Evolutionary conservation across 2,329 filamentous ascomycete species (phyloP).

Genomic region (Xylariaceae sp.): DNA sequence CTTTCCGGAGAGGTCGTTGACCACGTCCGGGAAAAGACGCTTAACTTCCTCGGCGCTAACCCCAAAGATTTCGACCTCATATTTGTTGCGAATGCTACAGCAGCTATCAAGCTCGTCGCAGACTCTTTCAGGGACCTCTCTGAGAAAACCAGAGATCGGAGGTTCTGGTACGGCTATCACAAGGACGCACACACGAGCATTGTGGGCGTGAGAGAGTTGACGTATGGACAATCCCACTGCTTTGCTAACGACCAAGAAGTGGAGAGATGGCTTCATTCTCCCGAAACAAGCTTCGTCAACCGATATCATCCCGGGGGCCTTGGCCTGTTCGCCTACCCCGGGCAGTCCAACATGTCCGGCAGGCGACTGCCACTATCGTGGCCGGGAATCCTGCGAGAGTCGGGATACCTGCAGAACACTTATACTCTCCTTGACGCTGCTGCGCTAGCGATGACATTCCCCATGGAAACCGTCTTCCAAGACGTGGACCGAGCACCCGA

Average conservation of each 20-base stretch:
- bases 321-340: slow-evolving; percentile 65
- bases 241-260: slow-evolving; percentile 61
- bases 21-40: slow-evolving; percentile 53
- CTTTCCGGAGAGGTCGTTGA: slow-evolving; percentile 61
- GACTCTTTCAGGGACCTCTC: slow-evolving; percentile 59
- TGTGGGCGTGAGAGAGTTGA: slow-evolving; percentile 70
- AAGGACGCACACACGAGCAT: slow-evolving; percentile 64
- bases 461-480: slow-evolving; percentile 54
- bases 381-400: slow-evolving; percentile 45
- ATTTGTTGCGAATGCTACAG: slow-evolving; percentile 91
- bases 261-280: slow-evolving; percentile 45
- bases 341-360: slow-evolving; percentile 72
- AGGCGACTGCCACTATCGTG: slow-evolving; percentile 62
- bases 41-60: slow-evolving; percentile 61
- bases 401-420: slow-evolving; percentile 40
- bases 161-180: slow-evolving; percentile 64
- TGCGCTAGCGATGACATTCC: slow-evolving; percentile 64
- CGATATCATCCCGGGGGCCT: slow-evolving; percentile 34
- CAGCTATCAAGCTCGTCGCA: slow-evolving; percentile 75
- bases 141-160: slow-evolving; percentile 46
- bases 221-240: slow-evolving; percentile 56
- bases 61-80: slow-evolving; percentile 65
- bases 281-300: slow-evolving; percentile 29
- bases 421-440: slow-evolving; percentile 66
- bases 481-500: slow-evolving; percentile 57